Evolutionary conservation across 1,284 basidiomycete genomes (phyloP).

Genomic region (Neotropicomus parvogracilis): DNA sequence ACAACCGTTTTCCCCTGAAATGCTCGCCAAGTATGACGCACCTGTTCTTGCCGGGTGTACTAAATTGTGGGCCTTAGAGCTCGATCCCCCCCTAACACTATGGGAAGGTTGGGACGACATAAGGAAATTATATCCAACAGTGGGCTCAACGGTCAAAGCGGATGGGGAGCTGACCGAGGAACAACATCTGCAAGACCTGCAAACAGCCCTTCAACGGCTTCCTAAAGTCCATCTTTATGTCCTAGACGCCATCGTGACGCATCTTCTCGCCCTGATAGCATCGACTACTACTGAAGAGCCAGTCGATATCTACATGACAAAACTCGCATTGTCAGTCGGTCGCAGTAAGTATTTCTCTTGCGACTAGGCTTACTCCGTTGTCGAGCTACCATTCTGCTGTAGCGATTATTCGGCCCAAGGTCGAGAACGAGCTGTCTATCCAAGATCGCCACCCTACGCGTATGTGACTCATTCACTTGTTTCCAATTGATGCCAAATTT

Average conservation of each 20-base stretch:
- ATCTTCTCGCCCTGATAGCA: constrained; percentile 75
- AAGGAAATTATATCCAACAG: constrained; percentile 76
- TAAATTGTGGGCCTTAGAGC: constrained; percentile 85
- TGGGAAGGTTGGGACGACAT: constrained; percentile 91
- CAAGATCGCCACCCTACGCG: constrained; percentile 81
- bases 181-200: constrained; percentile 65
- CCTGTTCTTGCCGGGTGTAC: constrained; percentile 81
- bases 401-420: constrained; percentile 81
- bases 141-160: constrained; percentile 51
- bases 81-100: constrained; percentile 77
- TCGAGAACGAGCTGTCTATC: constrained; percentile 78
- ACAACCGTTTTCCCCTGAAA: constrained; percentile 58
- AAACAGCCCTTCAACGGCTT: constrained; percentile 64
- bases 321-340: constrained; percentile 83
- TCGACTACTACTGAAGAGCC: constrained; percentile 67
- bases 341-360: constrained; percentile 56
- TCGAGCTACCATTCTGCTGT: constrained; percentile 8
- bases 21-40: constrained; percentile 76
- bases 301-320: constrained; percentile 77
- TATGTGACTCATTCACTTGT: constrained; percentile 35
- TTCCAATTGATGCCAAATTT: constrained; percentile 2
- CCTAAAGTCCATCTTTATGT: constrained; percentile 82
- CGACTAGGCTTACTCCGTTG: not conserved
- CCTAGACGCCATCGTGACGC: constrained; percentile 75
- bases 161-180: constrained; percentile 54